A percentile compares a stretch with the other conserved stretches of the same genome.
Evolutionary conservation across 2,329 filamentous ascomycete species (phyloP).

Genomic region (Dactylonectria estremocensis): DNA sequence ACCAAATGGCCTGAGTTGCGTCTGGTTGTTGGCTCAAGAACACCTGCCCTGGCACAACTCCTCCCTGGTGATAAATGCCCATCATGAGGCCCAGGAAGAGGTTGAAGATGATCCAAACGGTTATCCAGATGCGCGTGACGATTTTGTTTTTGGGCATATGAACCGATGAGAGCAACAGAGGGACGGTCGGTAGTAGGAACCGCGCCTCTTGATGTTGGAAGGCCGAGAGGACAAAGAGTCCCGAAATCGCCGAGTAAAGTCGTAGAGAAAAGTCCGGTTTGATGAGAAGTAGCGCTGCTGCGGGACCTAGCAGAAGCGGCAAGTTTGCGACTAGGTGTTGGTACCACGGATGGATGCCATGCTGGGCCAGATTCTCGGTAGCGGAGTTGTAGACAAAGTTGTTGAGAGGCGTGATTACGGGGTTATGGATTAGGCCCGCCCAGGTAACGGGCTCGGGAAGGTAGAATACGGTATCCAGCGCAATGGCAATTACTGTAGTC

Average conservation of each 20-base stretch:
- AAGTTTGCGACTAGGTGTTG: slow-evolving; percentile 82
- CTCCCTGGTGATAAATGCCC: slow-evolving; percentile 87
- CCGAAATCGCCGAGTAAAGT: slow-evolving; percentile 82
- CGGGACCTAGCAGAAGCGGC: slow-evolving; percentile 79
- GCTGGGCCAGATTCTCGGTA: slow-evolving; percentile 78
- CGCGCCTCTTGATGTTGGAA: slow-evolving; percentile 87
- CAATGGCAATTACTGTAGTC: slow-evolving; percentile 81
- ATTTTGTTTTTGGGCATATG: slow-evolving; percentile 72
- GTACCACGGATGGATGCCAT: slow-evolving; percentile 85
- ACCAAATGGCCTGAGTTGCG: slow-evolving; percentile 82
- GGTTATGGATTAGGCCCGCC: slow-evolving; percentile 73
- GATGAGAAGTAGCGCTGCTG: slow-evolving; percentile 72
- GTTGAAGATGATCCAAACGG: slow-evolving; percentile 80
- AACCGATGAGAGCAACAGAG: slow-evolving; percentile 82
- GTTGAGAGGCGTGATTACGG: slow-evolving; percentile 83
- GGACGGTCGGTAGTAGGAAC: slow-evolving; percentile 82
- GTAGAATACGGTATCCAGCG: slow-evolving; percentile 90
- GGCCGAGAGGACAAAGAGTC: slow-evolving; percentile 78
- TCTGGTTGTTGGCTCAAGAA: slow-evolving; percentile 80
- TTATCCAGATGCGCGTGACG: slow-evolving; percentile 69
- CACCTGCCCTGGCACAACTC: slow-evolving; percentile 81
- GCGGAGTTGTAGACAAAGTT: slow-evolving; percentile 83
- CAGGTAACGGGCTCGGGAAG: slow-evolving; percentile 74
- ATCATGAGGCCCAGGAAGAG: slow-evolving; percentile 77
- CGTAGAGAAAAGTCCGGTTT: slow-evolving; percentile 72